Evolutionary conservation across 768 basidiomycete species (phyloP).

Genomic region (Melanogaster broomeanus): DNA sequence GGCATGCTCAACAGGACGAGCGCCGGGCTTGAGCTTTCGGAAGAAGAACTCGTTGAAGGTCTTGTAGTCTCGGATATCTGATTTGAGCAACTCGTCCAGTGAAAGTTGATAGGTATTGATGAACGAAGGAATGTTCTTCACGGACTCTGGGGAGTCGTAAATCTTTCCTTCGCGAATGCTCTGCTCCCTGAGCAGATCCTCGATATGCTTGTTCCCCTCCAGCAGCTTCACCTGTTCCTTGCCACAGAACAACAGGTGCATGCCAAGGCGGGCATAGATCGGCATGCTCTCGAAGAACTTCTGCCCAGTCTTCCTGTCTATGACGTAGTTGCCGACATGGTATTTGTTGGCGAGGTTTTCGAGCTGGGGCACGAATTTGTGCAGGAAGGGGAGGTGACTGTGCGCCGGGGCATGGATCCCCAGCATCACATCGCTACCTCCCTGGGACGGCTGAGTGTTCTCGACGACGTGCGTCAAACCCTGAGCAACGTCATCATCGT

Average conservation of each 20-base stretch:
- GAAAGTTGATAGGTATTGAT: constrained; percentile 56
- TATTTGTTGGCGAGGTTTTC: constrained; percentile 52
- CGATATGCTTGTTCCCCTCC: constrained; percentile 45
- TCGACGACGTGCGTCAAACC: constrained; percentile 21
- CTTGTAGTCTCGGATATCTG: constrained; percentile 60
- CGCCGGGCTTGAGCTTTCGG: constrained; percentile 56
- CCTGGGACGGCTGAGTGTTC: constrained; percentile 11
- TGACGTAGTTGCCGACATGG: constrained; percentile 62
- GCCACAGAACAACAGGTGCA: constrained; percentile 76
- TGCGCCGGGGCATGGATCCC: constrained; percentile 39
- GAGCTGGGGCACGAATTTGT: constrained; percentile 54
- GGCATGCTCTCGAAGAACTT: constrained; percentile 77
- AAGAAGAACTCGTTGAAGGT: constrained; percentile 81
- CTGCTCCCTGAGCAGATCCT: constrained; percentile 52
- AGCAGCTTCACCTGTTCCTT: constrained; percentile 50
- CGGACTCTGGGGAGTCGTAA: constrained; percentile 55
- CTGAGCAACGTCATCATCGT: constrained; percentile 21
- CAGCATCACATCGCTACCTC: constrained; percentile 16
- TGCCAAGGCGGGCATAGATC: constrained; percentile 66
- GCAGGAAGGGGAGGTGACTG: constrained; percentile 39
- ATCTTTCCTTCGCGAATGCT: constrained; percentile 57
- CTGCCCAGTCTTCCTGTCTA: constrained; percentile 46
- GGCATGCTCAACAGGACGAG: constrained; percentile 60
- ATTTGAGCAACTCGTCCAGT: constrained; percentile 59
- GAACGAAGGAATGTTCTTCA: constrained; percentile 55